Evolutionary conservation across 768 basidiomycete genomes (phyloP), one percentile per base, ranked within the genome.

Genomic region (Kwoniella botswanensis): DNA sequence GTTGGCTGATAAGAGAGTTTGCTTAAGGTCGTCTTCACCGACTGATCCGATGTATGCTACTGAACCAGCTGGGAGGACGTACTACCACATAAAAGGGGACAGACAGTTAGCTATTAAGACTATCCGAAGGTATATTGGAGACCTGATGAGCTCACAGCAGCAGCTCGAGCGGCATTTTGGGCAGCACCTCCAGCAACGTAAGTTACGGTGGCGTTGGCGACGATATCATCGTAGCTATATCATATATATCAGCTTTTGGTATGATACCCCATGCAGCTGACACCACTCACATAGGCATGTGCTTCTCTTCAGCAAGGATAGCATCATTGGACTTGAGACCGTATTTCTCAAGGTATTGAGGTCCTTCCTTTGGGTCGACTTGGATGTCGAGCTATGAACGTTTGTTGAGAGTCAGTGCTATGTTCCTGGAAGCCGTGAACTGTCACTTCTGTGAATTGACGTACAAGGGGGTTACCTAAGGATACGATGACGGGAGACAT

Each of bases 121-220:
- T 50, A 2, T 4, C 13, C n/a, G 17, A n/a, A 10, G 15, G 44
- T 10, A 44, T 1, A 60, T 59, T 26, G 57, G 26, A 43, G 26
- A 12, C 0, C 12, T 18, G 46, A 17, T 18, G 11, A 52, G 85
- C 93, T 71, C 84, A 97, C 96, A 56, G 97, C 94, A 76, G 96
- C 97, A 74, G 90, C 95, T 61, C 97, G 92, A 67, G 96, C 95
- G 79, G 95, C 89, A 81, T 99, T 99, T 84, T 99, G 97, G 35
- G 93, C 89, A 35, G 97, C 96, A 78, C 97, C 97, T 71, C 97
- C 97, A 64, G 97, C 96, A 64, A 98, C 95, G 79, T 94, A 99
- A 62, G 90, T 90, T 63, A 93, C 88, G 71, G 91, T 77, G 84
- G 92, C 81, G 70, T 93, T 87, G 70, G 87, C 88, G 57, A 91